Conservation (phyloP, 805 yeast genomes). For the Metschnikowia orientalis region DNA sequence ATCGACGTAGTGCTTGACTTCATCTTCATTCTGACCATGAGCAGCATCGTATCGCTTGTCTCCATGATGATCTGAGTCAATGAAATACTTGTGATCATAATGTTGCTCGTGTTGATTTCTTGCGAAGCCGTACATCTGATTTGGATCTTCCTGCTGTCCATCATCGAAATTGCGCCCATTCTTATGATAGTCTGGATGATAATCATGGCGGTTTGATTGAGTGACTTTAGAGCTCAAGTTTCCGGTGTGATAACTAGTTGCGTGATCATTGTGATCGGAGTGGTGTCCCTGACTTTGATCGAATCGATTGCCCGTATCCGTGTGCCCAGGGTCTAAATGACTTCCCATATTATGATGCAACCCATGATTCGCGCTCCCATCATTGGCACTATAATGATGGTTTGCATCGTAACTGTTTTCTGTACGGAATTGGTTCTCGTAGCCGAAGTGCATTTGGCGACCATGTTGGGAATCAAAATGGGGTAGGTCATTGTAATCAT, state of each 20-base stretch:
- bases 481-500: neutral
- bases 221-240: neutral
- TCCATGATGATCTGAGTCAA: neutral
- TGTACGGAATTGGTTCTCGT: no score
- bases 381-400: no score
- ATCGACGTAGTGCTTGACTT: neutral
- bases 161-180: neutral
- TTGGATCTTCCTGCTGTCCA: neutral
- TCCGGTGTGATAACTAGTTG: no score
- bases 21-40: conserved; percentile 1
- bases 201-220: neutral
- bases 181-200: neutral
- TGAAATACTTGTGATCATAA: no score
- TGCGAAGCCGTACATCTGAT: neutral
- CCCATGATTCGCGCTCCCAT: no score
- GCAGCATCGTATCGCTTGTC: neutral
- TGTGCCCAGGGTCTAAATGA: no score
- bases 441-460: neutral
- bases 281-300: no score
- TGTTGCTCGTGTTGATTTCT: no score
- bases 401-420: no score
- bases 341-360: no score
- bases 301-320: no score
- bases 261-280: no score
- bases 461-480: neutral